Percentiles rank a stretch among this genome's conserved stretches.
phyloP scores from a whole-genome alignment of 805 yeast genomes.

The Barnettozyma pratensis region DNA sequence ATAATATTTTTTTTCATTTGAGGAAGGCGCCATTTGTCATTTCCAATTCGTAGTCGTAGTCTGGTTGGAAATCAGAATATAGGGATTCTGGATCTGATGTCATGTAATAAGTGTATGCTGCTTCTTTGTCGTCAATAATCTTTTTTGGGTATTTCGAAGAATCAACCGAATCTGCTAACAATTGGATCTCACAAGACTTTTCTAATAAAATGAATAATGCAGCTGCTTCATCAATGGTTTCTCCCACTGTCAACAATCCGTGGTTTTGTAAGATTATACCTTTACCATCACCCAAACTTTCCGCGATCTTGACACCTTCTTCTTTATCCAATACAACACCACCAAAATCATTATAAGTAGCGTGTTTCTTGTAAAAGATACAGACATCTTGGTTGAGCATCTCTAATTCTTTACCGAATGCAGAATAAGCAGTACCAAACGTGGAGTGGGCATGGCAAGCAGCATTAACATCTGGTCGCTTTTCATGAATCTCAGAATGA shows the following conservation, averaged over 20 bases:
- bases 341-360: slow-evolving; percentile 66
- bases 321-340: slow-evolving; percentile 69
- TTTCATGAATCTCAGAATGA: slow-evolving; percentile 62
- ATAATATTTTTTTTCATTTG: slow-evolving; percentile 1
- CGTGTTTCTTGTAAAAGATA: slow-evolving; percentile 56
- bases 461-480: slow-evolving; percentile 66
- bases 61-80: slow-evolving; percentile 72
- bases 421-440: slow-evolving; percentile 60
- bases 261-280: slow-evolving; percentile 65
- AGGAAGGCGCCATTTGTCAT: slow-evolving; percentile 25
- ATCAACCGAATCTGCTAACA: slow-evolving; percentile 52
- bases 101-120: slow-evolving; percentile 57
- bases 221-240: slow-evolving; percentile 72
- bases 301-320: slow-evolving; percentile 60
- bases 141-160: slow-evolving; percentile 29
- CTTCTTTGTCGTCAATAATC: slow-evolving; percentile 54
- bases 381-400: slow-evolving; percentile 81
- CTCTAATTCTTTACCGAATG: slow-evolving; percentile 62
- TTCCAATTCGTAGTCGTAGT: slow-evolving; percentile 45
- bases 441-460: slow-evolving; percentile 69
- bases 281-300: slow-evolving; percentile 49
- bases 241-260: slow-evolving; percentile 66
- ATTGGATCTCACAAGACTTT: slow-evolving; percentile 58
- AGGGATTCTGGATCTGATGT: slow-evolving; percentile 62
- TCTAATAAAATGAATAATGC: slow-evolving; percentile 60